Base-by-base conservation (phyloP, 2,329 filamentous ascomycete genomes). In the Rhexocercosporidium sp. region DNA sequence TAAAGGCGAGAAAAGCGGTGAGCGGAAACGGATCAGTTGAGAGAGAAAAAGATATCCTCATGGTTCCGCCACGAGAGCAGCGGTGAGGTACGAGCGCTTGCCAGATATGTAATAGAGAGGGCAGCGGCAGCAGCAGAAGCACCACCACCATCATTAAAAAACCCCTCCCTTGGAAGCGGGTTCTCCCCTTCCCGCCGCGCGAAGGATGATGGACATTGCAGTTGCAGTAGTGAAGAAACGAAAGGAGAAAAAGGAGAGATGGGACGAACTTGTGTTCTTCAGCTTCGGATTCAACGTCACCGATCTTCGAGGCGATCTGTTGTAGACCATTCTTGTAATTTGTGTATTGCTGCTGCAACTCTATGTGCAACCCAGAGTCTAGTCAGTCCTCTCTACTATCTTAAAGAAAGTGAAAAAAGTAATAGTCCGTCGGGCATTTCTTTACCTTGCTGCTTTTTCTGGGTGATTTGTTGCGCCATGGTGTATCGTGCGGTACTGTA, bases 281-380 rank as follows among this genome's bases (percentile, higher is more conserved):
- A 22, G 92, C 90, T 79, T 98, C 96, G 79, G 97, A 93, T 82
- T 99, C 96, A 65, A 99, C 94, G 77, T 98, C 94, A 47, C 96
- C 96, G 44, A 99, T 97, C 80, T 97, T 98, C 77, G 94, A 91
- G 34, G 96, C 96, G 75, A 99, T 89, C 77, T 96, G 92, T 81
- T 98, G 95, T 66, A 99, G 87, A 3, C 85, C 89, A 74, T 87
- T 90, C 78, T 91, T 92, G 81, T 88, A 95, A 80, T 89, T 93
- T 72, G 87, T 87, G 79, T 96, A 96, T 74, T 92, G 91, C 59
- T 85, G 82, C 81, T 96, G 92, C 72, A 96, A 87, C 78, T 96
- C 92, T 96, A 49, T 29, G 46, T 59, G 56, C 11, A 54, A 41
- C 27, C 9, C 34, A 37, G 22, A 53, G 39, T 29, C 9, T n/a